Evolutionary conservation across 2,329 filamentous ascomycete genomes (phyloP), one percentile per base, ranked within the genome.

Genomic region (Mariannaea sp.): DNA sequence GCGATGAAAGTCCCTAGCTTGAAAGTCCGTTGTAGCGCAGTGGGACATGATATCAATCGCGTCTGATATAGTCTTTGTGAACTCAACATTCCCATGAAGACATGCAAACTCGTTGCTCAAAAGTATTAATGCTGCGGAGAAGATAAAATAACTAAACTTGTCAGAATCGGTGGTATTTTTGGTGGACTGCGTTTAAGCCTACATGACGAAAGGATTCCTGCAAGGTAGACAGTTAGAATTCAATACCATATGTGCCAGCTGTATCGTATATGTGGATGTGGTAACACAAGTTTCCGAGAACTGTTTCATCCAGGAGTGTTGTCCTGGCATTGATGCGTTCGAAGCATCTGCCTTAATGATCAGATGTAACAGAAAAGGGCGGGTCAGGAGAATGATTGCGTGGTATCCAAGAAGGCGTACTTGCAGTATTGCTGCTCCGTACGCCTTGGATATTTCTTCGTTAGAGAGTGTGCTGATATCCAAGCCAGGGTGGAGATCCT

Each of bases 301-400:
- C 33, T 68, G 75, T 26, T 77, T 73, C 65, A 79, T 74, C 24
- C 67, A 70, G 22, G 69, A 65, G 46, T 49, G 52, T 10, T 42
- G 35, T 16, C 39, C 17, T 20, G 44, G n/a, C 5, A 33, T 12
- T 8, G 36, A 32, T 2, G 43, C 35, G 6, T 40, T 46, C 9
- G 41, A 41, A n/a, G 56, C 44, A 13, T 70, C 67, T 2, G 68
- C 64, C 63, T 72, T 70, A 49, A 75, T 82, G 33, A 85, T 73
- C 10, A 84, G 74, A 52, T 79, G 81, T 12, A 87, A 70, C 53
- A 87, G 84, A 65, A 88, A 87, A 0, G 86, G 85, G 22, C 85
- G 75, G 1, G 82, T 85, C 1, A 88, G 75, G 0, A 88, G 73
- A 20, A 88, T 79, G 35, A 86, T 78, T 0, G 83, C 82, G 64